phyloP scores from a whole-genome alignment of 2,329 filamentous ascomycete genomes.

The Sclerotinia trifoliorum region DNA sequence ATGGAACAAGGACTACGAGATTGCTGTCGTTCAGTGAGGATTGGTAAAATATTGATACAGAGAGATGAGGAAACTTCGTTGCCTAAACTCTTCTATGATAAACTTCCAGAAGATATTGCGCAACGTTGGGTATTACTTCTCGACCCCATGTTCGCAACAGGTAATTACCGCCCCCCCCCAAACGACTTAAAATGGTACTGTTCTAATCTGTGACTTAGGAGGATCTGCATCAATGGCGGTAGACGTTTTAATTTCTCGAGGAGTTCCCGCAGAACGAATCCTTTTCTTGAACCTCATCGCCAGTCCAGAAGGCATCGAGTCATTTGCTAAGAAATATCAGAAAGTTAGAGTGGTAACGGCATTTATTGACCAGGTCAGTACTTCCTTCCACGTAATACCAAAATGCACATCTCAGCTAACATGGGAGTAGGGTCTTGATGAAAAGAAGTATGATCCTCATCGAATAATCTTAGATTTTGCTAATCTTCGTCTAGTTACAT shows the following conservation, averaged over 20 bases:
- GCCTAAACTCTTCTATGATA: conserved; percentile 96
- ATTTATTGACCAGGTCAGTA: conserved; percentile 77
- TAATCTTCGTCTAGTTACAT: conserved; percentile 68
- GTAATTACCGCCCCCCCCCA: conserved; percentile 47
- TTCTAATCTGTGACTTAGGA: conserved; percentile 51
- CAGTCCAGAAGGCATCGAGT: conserved; percentile 88
- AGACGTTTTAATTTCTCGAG: conserved; percentile 82
- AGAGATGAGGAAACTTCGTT: conserved; percentile 90
- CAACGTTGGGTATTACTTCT: conserved; percentile 89
- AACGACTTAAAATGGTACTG: background rate
- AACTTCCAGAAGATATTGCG: conserved; percentile 90
- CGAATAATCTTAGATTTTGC: conserved; percentile 20
- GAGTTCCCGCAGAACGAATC: conserved; percentile 92
- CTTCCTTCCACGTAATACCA: background rate
- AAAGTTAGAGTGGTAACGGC: conserved; percentile 89
- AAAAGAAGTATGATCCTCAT: conserved; percentile 76
- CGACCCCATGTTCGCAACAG: conserved; percentile 99
- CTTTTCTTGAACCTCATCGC: conserved; percentile 96
- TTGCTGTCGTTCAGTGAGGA: conserved; percentile 95
- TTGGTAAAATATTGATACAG: conserved; percentile 98
- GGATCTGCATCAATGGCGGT: conserved; percentile 97
- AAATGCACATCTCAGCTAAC: conserved; percentile 24
- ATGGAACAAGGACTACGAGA: conserved; percentile 98
- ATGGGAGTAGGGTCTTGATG: conserved; percentile 71
- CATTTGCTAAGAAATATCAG: conserved; percentile 86